These are phyloP conservation scores for Mentha longifolia DNA, from an alignment of 257 asterid genomes.

Conservation along the genomic window DNA sequence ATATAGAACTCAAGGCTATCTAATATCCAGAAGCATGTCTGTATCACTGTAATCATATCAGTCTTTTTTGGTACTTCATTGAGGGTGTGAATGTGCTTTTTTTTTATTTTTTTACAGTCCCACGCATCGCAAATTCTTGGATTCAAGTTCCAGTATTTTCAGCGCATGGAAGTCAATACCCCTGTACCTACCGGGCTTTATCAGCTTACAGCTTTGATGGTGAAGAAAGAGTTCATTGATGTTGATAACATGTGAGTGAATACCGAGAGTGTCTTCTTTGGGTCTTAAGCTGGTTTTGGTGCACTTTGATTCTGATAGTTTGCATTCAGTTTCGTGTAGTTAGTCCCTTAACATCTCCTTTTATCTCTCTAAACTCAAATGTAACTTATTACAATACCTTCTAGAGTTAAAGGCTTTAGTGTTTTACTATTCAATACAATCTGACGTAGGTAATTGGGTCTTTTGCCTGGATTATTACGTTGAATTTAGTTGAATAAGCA, in stretches of 20 bases:
- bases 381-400: background rate
- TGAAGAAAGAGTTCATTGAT: conserved; percentile 86
- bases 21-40: conserved; percentile 1
- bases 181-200: conserved; percentile 82
- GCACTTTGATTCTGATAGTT: conserved; percentile 11
- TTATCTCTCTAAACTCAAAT: conserved; percentile 12
- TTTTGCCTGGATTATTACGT: conserved; percentile 6
- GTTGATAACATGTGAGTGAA: conserved; percentile 85
- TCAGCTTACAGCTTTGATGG: conserved; percentile 88
- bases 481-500: conserved; percentile 24
- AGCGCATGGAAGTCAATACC: conserved; percentile 68
- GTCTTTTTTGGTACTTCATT: conserved; percentile 21
- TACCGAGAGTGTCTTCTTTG: conserved; percentile 26
- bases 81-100: conserved; percentile 14
- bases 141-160: conserved; percentile 93
- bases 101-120: conserved; percentile 62
- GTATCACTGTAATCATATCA: conserved; percentile 1
- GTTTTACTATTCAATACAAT: conserved; percentile 15
- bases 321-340: background rate
- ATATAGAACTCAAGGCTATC: background rate
- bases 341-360: conserved; percentile 6
- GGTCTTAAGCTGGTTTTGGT: conserved; percentile 29
- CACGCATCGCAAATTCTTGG: conserved; percentile 98
- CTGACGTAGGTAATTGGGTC: conserved; percentile 17
- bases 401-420: background rate